Evolutionary conservation across 2,329 filamentous ascomycete genomes (phyloP), one percentile per base, ranked within the genome.

Genomic region (Waltergamsia citrina): DNA sequence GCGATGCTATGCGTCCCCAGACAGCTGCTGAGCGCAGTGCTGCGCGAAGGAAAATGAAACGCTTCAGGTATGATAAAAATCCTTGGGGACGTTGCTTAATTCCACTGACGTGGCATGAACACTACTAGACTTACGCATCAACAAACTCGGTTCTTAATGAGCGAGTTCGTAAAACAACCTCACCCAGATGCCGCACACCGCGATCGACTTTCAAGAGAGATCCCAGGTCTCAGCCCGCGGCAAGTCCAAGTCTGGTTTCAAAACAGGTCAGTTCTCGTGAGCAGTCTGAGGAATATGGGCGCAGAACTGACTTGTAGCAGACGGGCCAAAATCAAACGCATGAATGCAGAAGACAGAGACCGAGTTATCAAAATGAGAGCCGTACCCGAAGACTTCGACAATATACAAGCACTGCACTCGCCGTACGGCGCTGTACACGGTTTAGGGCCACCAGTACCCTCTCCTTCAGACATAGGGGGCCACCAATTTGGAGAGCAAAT

Each of bases 181-280:
- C 88, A 95, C 53, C 88, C 88, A 7, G 88, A 96, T 60, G 88
- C 88, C 26, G 84, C 85, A 30, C 87, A 94, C 56, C 73, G 88
- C 41, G 88, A 94, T 54, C 73, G 86, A 30, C 67, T 96, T 24
- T 90, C 88, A 4, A 70, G 82, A 42, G 86, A 95, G 54, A 95
- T 96, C 29, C 88, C 90, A 21, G 90, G 88, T 1, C 62, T 96
- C 32, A 94, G 85, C 48, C 85, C 88, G 24, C 77, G 88, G 40
- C 88, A 96, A 54, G 90, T 96, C 17, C 88, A 96, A 57, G 88
- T 96, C 32, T 96, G 88, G 90, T 96, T 96, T 60, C 88, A 96
- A 59, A 96, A 96, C 60, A 77, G 88, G 88, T 94, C 71, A 47
- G 70, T 51, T 26, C 28, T 28, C 12, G 20, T 16, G 31, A 30